Conservation (phyloP, 1,284 basidiomycete genomes). For the Cryptococcus sp. region DNA sequence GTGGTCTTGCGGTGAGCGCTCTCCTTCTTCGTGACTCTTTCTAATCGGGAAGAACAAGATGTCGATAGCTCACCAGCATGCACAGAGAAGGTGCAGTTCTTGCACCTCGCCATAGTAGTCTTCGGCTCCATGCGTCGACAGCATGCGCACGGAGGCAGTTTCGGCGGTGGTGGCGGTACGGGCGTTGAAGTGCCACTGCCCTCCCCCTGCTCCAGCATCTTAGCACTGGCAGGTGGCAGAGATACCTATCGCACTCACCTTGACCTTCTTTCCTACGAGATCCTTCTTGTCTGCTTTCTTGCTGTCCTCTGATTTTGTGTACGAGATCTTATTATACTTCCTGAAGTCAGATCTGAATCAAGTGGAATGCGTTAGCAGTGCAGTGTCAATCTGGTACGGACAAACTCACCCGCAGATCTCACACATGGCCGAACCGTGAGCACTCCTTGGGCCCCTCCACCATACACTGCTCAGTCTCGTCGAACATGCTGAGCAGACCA, state of each 20-base stretch:
- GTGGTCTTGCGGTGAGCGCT: slow-evolving; percentile 40
- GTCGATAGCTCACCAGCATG: slow-evolving; percentile 64
- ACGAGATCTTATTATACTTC: slow-evolving; percentile 73
- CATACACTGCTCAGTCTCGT: slow-evolving; percentile 71
- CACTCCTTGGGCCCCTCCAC: slow-evolving; percentile 83
- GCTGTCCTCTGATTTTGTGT: slow-evolving; percentile 44
- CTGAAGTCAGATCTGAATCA: slow-evolving; percentile 60
- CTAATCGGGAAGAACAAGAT: not conserved
- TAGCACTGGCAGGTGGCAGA: not conserved
- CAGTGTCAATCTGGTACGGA: slow-evolving; percentile 39
- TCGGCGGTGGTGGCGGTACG: slow-evolving; percentile 51
- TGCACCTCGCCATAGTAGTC: slow-evolving; percentile 75
- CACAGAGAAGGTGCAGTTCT: slow-evolving; percentile 70
- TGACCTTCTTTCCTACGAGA: slow-evolving; percentile 65
- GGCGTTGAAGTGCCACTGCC: slow-evolving; percentile 40
- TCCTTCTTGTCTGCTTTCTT: slow-evolving; percentile 36
- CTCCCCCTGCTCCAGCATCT: slow-evolving; percentile 12
- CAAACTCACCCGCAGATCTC: slow-evolving; percentile 68
- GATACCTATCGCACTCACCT: slow-evolving; percentile 56
- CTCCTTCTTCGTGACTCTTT: not conserved
- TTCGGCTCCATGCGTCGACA: slow-evolving; percentile 72
- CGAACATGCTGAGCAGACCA: slow-evolving; percentile 70
- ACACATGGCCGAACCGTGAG: slow-evolving; percentile 69
- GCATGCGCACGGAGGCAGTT: slow-evolving; percentile 70
- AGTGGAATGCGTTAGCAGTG: not conserved